These are phyloP conservation scores for Endotrypanum monterogeii DNA, from an alignment of 208 protist species.

Conservation along the genomic window DNA sequence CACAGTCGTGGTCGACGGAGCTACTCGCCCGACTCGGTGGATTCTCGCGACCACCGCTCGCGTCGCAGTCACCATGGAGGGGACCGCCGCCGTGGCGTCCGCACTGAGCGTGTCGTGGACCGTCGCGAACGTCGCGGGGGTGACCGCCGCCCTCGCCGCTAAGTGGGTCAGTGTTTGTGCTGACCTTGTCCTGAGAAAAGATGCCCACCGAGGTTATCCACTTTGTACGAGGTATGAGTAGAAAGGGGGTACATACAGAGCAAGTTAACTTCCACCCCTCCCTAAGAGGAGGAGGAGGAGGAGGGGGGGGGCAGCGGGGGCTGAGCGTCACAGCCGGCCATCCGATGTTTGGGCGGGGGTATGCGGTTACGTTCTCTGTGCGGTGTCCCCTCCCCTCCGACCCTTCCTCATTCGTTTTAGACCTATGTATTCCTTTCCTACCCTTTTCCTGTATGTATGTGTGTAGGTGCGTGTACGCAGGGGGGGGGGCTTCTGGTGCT, in stretches of 20 bases:
- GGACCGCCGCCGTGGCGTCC: slow-evolving; percentile 19
- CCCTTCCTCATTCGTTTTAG: background rate
- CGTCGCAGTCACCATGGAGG: slow-evolving; percentile 12
- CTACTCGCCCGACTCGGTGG: slow-evolving; percentile 22
- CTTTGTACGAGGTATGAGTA: background rate
- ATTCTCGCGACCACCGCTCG: slow-evolving; percentile 25
- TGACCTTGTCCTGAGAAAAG: background rate
- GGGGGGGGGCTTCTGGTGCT: too few relatives aligned
- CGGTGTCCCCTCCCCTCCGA: background rate
- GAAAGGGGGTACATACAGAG: background rate
- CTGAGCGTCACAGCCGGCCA: background rate
- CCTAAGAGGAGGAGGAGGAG: background rate
- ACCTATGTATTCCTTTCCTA: background rate
- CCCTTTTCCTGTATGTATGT: background rate
- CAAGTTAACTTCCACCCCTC: too few relatives aligned
- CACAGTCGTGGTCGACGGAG: slow-evolving; percentile 28
- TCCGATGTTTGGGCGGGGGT: background rate
- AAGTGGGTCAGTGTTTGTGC: background rate
- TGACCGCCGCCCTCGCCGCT: slow-evolving; percentile 16
- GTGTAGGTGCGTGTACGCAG: background rate
- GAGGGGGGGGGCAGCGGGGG: background rate
- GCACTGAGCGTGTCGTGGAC: slow-evolving; percentile 5
- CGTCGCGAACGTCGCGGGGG: slow-evolving; percentile 24
- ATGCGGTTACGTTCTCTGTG: background rate
- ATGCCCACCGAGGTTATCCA: background rate